Evolutionary conservation across 1,284 basidiomycete species (phyloP), one percentile per base, ranked within the genome.

Genomic region (Fomitopsis schrenkii): DNA sequence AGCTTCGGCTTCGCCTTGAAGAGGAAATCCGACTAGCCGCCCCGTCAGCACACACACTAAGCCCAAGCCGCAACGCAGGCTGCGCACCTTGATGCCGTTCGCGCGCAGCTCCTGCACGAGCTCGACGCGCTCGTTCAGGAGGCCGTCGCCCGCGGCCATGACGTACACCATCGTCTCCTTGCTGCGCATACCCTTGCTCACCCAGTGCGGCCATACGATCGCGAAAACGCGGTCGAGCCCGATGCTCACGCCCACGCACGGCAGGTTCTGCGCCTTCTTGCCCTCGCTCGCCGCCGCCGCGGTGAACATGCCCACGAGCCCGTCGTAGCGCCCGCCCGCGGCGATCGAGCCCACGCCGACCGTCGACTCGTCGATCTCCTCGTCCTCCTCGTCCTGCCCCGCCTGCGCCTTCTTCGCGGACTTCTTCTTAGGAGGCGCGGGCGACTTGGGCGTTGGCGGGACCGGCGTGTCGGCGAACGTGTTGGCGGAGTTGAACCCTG

Each of bases 261-360:
- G 97, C 59, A 97, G 84, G 7, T 82, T 77, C 40, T 80, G 72
- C 1, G 79, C 78, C 75, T 86, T 93, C 80, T 86, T 90, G 58
- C 82, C 82, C 57, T 88, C 90, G 7, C 84, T 85, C 0, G 90
- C 83, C 0, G 93, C 90, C 0, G 93, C 90, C 6, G 91, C 83
- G 22, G 89, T 84, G 77, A 99, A 98, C 82, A 96, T 88, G 55
- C 93, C 91, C 1, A 99, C 97, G n/a, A 99, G 89, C 66, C 93
- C 91, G 79, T 99, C 97, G 79, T 99, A 99, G 52, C 97, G 84
- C 14, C 97, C 97, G 19, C 97, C 97, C 0, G 94, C 97, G 7
- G 97, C 97, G 71, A 99, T 97, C 19, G 95, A 98, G 28, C 97
- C 97, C 3, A 99, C 95, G 44, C 97, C 97, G 38, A 99, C 89